Percentiles rank a stretch among this genome's conserved stretches.
These are phyloP conservation scores for Trichoderma sp. DNA, from an alignment of 2,329 filamentous ascomycete species.

Conservation along the genomic window DNA sequence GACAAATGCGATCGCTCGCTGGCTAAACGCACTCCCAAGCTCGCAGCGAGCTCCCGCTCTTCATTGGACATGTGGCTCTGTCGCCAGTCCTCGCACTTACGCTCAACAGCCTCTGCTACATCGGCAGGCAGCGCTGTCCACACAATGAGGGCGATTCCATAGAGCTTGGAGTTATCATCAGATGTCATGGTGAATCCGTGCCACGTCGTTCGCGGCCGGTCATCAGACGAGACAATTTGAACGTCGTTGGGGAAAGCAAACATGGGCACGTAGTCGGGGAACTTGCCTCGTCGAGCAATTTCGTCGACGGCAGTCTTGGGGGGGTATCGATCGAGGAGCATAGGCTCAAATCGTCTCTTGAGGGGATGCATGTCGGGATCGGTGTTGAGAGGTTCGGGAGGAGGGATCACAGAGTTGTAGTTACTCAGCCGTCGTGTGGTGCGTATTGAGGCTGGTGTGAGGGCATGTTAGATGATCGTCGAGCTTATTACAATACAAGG, in stretches of 20 bases:
- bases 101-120: slow-evolving; percentile 81
- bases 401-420: slow-evolving; percentile 97
- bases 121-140: slow-evolving; percentile 86
- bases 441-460: slow-evolving; percentile 62
- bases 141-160: slow-evolving; percentile 87
- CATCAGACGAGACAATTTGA: slow-evolving; percentile 92
- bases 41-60: slow-evolving; percentile 89
- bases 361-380: slow-evolving; percentile 95
- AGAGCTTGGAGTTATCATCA: slow-evolving; percentile 86
- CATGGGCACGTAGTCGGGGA: slow-evolving; percentile 98
- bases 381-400: slow-evolving; percentile 84
- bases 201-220: slow-evolving; percentile 94
- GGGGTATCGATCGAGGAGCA: slow-evolving; percentile 93
- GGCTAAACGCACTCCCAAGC: slow-evolving; percentile 84
- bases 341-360: slow-evolving; percentile 91
- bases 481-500: not conserved
- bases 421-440: slow-evolving; percentile 90
- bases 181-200: slow-evolving; percentile 98
- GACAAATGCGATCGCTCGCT: slow-evolving; percentile 88
- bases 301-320: slow-evolving; percentile 82
- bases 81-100: slow-evolving; percentile 81
- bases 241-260: slow-evolving; percentile 99
- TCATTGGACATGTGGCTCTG: slow-evolving; percentile 86
- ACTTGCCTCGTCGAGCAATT: slow-evolving; percentile 75
- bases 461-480: not conserved